These are phyloP conservation scores for Hypericum androsaemum DNA, from an alignment of 345 rosid genomes.

Conservation along the genomic window DNA sequence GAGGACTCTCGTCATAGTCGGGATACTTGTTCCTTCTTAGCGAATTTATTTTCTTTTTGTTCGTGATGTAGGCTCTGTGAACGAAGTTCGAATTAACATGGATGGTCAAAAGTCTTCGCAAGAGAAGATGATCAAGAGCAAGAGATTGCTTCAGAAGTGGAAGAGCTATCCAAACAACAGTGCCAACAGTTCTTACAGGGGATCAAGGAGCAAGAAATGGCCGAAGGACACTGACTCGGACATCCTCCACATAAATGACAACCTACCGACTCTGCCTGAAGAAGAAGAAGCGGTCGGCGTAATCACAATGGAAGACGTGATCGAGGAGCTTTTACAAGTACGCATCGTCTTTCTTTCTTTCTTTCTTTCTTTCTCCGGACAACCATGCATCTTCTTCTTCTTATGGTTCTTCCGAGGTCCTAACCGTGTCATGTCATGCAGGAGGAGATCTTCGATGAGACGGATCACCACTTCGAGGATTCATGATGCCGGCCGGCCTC, in stretches of 20 bases:
- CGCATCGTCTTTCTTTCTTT: neutral
- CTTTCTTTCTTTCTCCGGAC: neutral
- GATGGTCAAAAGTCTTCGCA: neutral
- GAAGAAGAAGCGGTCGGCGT: constrained; percentile 5
- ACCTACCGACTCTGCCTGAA: neutral
- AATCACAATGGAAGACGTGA: constrained; percentile 7
- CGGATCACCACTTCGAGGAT: constrained; percentile 1
- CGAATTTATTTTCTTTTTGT: too few species aligned
- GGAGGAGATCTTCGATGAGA: constrained; percentile 9
- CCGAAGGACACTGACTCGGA: neutral
- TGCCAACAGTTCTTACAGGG: neutral
- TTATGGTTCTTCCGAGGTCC: neutral
- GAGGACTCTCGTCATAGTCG: neutral
- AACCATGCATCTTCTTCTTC: neutral
- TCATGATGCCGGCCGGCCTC: too few species aligned
- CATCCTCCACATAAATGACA: constrained; percentile 1
- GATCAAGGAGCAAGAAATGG: constrained; percentile 7
- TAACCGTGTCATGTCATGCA: neutral
- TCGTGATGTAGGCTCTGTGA: neutral
- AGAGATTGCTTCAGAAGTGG: constrained; percentile 2
- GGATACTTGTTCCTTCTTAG: too few species aligned
- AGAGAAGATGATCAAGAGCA: neutral
- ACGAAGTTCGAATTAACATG: neutral
- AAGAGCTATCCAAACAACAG: constrained; percentile 2
- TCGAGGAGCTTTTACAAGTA: constrained; percentile 6